phyloP scores from a whole-genome alignment of 2,329 filamentous ascomycete genomes.

The Trichoderma atrobrunneum region DNA sequence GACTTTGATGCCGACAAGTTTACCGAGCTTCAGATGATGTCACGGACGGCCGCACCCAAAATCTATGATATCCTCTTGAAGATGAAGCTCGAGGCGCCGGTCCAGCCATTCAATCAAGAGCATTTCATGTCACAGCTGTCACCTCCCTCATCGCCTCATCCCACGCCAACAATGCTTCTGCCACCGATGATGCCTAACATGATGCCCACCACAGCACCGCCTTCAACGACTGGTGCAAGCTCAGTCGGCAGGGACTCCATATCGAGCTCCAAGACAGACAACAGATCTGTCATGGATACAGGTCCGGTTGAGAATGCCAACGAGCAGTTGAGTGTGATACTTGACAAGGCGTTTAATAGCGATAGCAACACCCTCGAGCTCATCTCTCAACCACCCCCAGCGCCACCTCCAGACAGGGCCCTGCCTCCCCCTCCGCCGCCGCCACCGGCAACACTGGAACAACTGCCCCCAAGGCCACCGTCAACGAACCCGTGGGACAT shows the following conservation, averaged over 20 bases:
- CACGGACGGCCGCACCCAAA: constrained; percentile 47
- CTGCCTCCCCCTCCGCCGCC: constrained; percentile 2
- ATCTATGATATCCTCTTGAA: constrained; percentile 52
- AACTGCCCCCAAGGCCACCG: constrained; percentile 35
- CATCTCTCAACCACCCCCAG: background rate
- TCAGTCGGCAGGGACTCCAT: constrained; percentile 27
- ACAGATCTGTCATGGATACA: constrained; percentile 21
- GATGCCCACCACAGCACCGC: constrained; percentile 14
- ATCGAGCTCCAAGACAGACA: constrained; percentile 23
- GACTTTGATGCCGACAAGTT: constrained; percentile 52
- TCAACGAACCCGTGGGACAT: constrained; percentile 45
- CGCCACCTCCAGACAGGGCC: constrained; percentile 1
- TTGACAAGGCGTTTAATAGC: background rate
- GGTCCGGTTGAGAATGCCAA: constrained; percentile 30
- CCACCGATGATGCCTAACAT: background rate
- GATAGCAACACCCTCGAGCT: background rate
- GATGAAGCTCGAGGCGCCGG: constrained; percentile 48
- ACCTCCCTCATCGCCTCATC: constrained; percentile 28
- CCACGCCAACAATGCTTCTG: constrained; percentile 13
- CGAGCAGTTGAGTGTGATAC: constrained; percentile 28
- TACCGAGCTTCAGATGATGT: constrained; percentile 45
- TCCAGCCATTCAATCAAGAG: constrained; percentile 28
- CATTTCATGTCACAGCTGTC: constrained; percentile 30
- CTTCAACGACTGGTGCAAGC: constrained; percentile 15
- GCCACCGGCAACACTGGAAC: constrained; percentile 19